Evolutionary conservation across 2,329 filamentous ascomycete genomes (phyloP), one percentile per base, ranked within the genome.

Genomic region (Claviceps monticola): DNA sequence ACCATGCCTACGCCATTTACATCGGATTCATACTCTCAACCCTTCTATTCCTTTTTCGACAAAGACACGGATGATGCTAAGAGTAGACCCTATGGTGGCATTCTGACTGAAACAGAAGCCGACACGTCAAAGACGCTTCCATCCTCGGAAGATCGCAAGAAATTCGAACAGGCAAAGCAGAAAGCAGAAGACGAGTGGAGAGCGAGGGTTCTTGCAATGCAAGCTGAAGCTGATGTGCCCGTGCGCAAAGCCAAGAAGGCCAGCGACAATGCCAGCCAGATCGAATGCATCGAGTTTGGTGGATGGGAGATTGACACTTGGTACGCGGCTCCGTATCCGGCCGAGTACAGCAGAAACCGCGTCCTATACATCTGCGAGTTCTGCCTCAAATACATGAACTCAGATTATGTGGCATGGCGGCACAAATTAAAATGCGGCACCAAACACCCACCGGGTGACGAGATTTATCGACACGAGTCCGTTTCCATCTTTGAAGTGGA

Each of bases 361-460:
- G 86, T 95, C 39, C 78, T 98, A n/a, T 97, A 95, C 68, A 97
- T 98, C 56, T 98, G 93, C 74, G 94, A 98, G 67, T 98, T 97
- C 67, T 98, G 93, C 65, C 75, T 98, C 54, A 98, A 97, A 69
- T 98, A 98, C 71, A 96, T 98, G 89, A 95, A 94, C 67, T 97
- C 93, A 17, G 91, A 96, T 65, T 97, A 95, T 61, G 93, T 98
- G 29, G 91, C 93, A 14, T 97, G 91, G 88, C 81, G 93, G 50
- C 93, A 98, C 69, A 97, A 97, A 71, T 79, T 89, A 60, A 98
- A 98, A 71, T 98, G 93, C 60, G 86, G 88, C 5, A 89, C 89
- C 38, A 97, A 97, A 66, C 90, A 97, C 62, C 94, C 93, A 3
- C 94, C 94, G 0, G 93, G 93, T 23, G 93, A 98, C 62, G 93